Evolutionary conservation across 495 filamentous ascomycete genomes (phyloP).

Genomic region (Trichoderma reesei): DNA sequence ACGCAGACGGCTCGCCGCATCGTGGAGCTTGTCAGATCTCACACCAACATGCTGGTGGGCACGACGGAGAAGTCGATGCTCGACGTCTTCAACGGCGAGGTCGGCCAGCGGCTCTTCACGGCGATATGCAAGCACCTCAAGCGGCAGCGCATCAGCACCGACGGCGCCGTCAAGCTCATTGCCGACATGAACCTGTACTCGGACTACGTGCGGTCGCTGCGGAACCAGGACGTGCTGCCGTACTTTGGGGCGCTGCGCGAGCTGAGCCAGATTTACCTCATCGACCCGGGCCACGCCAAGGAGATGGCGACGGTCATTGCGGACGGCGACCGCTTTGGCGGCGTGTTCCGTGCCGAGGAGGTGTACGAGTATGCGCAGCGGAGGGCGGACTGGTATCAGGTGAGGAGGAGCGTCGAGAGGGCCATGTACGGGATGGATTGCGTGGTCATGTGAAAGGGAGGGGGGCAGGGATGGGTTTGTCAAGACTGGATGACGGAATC

Average conservation of each 20-base stretch:
- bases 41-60: constrained; percentile 84
- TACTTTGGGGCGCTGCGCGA: constrained; percentile 92
- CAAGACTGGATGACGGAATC: too few species aligned
- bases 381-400: constrained; percentile 85
- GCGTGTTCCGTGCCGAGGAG: constrained; percentile 90
- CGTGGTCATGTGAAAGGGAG: constrained; percentile 58
- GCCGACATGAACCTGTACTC: constrained; percentile 94
- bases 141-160: constrained; percentile 81
- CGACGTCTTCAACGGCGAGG: constrained; percentile 97
- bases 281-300: constrained; percentile 79
- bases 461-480: too few species aligned
- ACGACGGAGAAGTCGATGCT: constrained; percentile 95
- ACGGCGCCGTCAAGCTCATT: constrained; percentile 86
- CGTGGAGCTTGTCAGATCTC: constrained; percentile 73
- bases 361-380: constrained; percentile 95
- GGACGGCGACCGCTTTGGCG: constrained; percentile 78
- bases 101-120: constrained; percentile 82
- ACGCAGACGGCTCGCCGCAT: constrained; percentile 68
- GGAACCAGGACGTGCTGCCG: constrained; percentile 69
- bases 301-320: constrained; percentile 93
- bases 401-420: constrained; percentile 80
- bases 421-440: constrained; percentile 98
- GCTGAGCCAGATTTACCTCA: constrained; percentile 89
- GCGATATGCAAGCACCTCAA: constrained; percentile 95
- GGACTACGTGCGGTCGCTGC: constrained; percentile 68